Base-by-base conservation (phyloP, 2,329 filamentous ascomycete genomes). In the Apiospora pterosperma region DNA sequence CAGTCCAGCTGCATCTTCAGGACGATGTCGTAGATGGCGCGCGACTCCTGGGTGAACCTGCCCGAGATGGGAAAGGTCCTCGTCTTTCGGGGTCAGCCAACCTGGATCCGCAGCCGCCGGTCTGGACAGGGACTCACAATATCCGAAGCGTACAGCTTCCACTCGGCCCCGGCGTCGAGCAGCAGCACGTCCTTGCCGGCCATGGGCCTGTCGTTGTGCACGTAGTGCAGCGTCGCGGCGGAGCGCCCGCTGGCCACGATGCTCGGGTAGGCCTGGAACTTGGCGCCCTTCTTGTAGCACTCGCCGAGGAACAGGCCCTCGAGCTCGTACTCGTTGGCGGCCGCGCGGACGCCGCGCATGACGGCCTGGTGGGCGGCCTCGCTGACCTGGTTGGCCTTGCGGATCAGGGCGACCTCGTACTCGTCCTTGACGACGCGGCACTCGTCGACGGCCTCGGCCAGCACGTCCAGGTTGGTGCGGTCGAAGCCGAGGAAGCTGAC, bases 171-270 rank as follows among this genome's bases (percentile, higher is more conserved):
- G 3, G 93, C 94, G 74, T 98, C 95, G 23, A 97, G 80, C 64
- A 97, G 85, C 62, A 97, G 79, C 71, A 96, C 90, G 63, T 92
- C 86, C 79, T 95, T 93, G 28, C 48, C 88, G 0, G 80, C 78
- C 39, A 95, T 79, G 0, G 88, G 83, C 72, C 90, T 84, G 68
- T 93, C 83, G 76, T 97, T 97, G 73, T 90, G 87, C 28, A 93
- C 87, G 72, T 97, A 97, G 79, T 97, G 95, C 38, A 97, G 84
- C 1, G 92, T 96, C 5, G 93, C 92, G 0, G 91, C 94, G 19
- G 92, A 90, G 5, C 88, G 85, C 12, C 95, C 95, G 38, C 87
- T 87, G 0, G 93, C 95, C 21, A 96, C 88, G 72, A 98, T 97
- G 66, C 90, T 90, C 69, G 91, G 87, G 78, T 98, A 98, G 1